phyloP scores from a whole-genome alignment of 768 basidiomycete species.

The Ramaria rubella region DNA sequence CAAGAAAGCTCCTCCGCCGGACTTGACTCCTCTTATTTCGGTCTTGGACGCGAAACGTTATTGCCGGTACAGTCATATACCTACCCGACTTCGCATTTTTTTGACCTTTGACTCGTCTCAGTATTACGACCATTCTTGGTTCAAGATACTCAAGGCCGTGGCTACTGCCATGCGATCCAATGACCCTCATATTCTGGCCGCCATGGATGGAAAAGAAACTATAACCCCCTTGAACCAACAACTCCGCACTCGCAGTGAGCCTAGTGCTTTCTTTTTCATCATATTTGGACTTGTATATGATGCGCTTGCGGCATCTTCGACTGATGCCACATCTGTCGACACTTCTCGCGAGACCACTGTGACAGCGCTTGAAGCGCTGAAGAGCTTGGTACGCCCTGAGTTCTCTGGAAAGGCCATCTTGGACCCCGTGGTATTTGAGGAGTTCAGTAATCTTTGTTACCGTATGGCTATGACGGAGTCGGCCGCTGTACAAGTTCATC shows the following conservation, averaged over 20 bases:
- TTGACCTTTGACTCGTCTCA: slow-evolving; percentile 25
- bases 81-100: slow-evolving; percentile 1
- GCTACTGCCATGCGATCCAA: slow-evolving; percentile 67
- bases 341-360: slow-evolving; percentile 40
- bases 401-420: slow-evolving; percentile 77
- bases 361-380: slow-evolving; percentile 69
- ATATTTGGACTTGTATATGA: slow-evolving; percentile 95
- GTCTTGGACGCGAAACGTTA: slow-evolving; percentile 83
- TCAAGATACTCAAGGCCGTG: slow-evolving; percentile 77
- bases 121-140: slow-evolving; percentile 87
- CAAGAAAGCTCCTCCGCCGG: slow-evolving; percentile 70
- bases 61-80: slow-evolving; percentile 60
- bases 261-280: slow-evolving; percentile 78
- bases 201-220: slow-evolving; percentile 71
- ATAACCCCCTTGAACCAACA: slow-evolving; percentile 9
- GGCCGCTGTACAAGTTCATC: slow-evolving; percentile 58
- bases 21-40: slow-evolving; percentile 77
- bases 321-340: slow-evolving; percentile 44
- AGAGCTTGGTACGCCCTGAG: slow-evolving; percentile 70
- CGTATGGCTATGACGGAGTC: slow-evolving; percentile 86
- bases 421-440: slow-evolving; percentile 80
- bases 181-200: slow-evolving; percentile 63
- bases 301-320: slow-evolving; percentile 60
- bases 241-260: slow-evolving; percentile 42
- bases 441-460: slow-evolving; percentile 82